Percentiles rank a stretch among this genome's conserved stretches.
These are phyloP conservation scores for Camellia granthamiana DNA, from an alignment of 148 eudicot genomes.

Conservation along the genomic window DNA sequence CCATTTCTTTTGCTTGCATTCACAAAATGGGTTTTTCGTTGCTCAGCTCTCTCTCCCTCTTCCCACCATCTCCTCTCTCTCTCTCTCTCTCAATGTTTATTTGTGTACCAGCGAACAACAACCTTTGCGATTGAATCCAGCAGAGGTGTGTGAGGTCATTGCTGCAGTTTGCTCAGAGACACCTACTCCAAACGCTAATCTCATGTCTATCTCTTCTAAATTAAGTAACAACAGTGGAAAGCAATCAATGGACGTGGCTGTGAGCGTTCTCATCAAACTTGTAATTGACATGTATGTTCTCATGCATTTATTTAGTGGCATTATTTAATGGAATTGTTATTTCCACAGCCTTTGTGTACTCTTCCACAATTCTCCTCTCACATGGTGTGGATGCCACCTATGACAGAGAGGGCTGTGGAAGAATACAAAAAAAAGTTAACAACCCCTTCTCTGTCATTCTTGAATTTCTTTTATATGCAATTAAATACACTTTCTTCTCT, in stretches of 20 bases:
- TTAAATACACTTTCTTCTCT: background rate
- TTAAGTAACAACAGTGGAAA: conserved; percentile 64
- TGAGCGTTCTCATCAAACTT: conserved; percentile 96
- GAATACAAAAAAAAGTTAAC: no score
- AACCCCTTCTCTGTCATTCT: no score
- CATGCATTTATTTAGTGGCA: conserved; percentile 1
- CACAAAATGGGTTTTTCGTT: background rate
- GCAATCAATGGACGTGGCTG: conserved; percentile 93
- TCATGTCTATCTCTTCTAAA: conserved; percentile 65
- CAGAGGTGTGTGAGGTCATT: conserved; percentile 90
- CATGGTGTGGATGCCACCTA: no score
- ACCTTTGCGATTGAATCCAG: conserved; percentile 80
- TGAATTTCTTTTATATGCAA: no score
- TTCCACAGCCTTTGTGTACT: background rate
- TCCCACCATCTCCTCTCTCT: background rate
- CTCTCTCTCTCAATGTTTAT: conserved; percentile 15
- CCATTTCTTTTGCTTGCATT: background rate
- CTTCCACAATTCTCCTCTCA: no score
- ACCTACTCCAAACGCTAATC: conserved; percentile 48
- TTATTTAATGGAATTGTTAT: background rate
- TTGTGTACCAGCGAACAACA: conserved; percentile 78
- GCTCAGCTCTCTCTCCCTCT: background rate
- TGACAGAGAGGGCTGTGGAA: no score
- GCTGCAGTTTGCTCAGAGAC: conserved; percentile 94
- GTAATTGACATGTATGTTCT: conserved; percentile 94